Percentiles rank a stretch among this genome's conserved stretches.
phyloP scores from a whole-genome alignment of 2,329 filamentous ascomycete genomes.

The Fusarium duplospermum region DNA sequence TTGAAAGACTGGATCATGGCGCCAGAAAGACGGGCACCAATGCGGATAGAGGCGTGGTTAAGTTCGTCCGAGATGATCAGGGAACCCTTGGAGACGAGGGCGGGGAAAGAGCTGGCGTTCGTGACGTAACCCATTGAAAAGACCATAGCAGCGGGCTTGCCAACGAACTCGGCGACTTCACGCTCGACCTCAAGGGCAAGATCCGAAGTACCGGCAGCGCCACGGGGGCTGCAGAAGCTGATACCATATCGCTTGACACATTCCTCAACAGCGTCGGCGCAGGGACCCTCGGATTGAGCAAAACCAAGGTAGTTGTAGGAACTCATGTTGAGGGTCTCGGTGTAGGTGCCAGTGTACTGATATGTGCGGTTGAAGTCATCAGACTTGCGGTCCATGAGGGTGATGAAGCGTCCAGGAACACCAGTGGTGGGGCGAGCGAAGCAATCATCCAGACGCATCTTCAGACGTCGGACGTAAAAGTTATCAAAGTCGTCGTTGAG shows the following conservation, averaged over 20 bases:
- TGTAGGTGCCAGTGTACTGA: conserved; percentile 87
- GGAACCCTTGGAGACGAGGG: conserved; percentile 90
- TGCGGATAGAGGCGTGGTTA: conserved; percentile 97
- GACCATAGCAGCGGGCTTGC: conserved; percentile 93
- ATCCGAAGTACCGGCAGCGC: conserved; percentile 88
- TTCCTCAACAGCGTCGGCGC: conserved; percentile 92
- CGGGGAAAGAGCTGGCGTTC: conserved; percentile 92
- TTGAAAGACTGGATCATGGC: conserved; percentile 97
- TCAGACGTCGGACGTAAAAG: conserved; percentile 93
- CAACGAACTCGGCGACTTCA: conserved; percentile 89
- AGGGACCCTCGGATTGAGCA: conserved; percentile 96
- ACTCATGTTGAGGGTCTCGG: conserved; percentile 97
- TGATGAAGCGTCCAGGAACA: conserved; percentile 94
- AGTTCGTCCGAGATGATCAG: conserved; percentile 96
- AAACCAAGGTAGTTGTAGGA: conserved; percentile 99
- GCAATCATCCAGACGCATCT: conserved; percentile 95
- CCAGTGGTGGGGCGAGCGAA: conserved; percentile 93
- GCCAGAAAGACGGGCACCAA: conserved; percentile 91
- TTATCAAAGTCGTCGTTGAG: conserved; percentile 99
- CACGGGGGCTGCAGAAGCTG: conserved; percentile 82
- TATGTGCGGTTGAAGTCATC: conserved; percentile 93
- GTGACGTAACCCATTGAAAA: conserved; percentile 99
- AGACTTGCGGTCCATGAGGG: conserved; percentile 88
- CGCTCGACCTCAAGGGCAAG: conserved; percentile 90
- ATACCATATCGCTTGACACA: conserved; percentile 87